Evolutionary conservation across 257 asterid genomes (phyloP).

Genomic region (Fraxinus quadrangulata): DNA sequence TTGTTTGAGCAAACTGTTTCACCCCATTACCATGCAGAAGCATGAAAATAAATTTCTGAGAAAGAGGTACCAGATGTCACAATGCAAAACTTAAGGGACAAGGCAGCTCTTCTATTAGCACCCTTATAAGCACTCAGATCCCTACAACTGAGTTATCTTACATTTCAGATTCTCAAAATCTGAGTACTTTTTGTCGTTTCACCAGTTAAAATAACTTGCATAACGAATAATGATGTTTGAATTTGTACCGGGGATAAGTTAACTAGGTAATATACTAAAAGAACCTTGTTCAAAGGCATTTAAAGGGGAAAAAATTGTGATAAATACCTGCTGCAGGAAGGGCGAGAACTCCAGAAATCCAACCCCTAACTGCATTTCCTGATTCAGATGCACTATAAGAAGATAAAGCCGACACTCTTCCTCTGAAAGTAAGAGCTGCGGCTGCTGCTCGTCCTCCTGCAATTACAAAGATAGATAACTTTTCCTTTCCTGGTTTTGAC

Average conservation of each 20-base stretch:
- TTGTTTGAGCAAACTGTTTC: conserved; percentile 23
- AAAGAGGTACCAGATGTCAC: conserved; percentile 33
- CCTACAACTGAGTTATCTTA: no score
- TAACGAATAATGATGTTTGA: not conserved
- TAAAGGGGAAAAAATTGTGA: not conserved
- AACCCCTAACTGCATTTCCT: conserved; percentile 59
- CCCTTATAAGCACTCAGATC: not conserved
- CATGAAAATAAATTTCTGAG: not conserved
- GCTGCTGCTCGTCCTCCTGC: conserved; percentile 80
- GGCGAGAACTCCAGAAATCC: conserved; percentile 77
- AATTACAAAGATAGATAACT: conserved; percentile 18
- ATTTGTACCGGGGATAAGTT: not conserved
- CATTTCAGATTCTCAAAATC: not conserved
- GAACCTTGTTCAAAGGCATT: conserved; percentile 4
- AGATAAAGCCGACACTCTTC: conserved; percentile 62
- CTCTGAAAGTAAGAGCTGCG: conserved; percentile 73
- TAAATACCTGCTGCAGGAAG: conserved; percentile 87
- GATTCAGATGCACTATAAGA: conserved; percentile 58
- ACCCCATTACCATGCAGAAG: conserved; percentile 26
- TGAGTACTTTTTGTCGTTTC: not conserved
- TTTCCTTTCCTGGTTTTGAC: not conserved
- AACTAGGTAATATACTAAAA: conserved; percentile 6
- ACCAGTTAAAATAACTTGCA: not conserved
- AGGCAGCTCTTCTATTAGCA: conserved; percentile 28
- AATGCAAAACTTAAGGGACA: conserved; percentile 23